Evolutionary conservation across 1,284 basidiomycete species (phyloP).

Genomic region (Papiliotrema fonsecae): DNA sequence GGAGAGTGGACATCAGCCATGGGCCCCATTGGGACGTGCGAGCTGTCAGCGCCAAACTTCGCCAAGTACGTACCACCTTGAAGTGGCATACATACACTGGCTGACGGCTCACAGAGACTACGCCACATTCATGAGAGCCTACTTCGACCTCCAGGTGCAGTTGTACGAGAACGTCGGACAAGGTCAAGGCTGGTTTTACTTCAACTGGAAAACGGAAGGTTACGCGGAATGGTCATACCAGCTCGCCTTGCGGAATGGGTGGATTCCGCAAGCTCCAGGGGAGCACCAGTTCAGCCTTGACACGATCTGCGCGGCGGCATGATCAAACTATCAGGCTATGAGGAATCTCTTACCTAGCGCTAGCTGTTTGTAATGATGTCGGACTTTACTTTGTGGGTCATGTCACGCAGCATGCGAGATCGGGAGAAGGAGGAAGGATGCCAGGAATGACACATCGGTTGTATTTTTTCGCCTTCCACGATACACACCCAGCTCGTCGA

Average conservation of each 20-base stretch:
- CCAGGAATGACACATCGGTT: too few species aligned
- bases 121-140: slow-evolving; percentile 74
- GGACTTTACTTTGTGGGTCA: too few species aligned
- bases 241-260: slow-evolving; percentile 66
- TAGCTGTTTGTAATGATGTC: too few species aligned
- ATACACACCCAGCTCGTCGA: too few species aligned
- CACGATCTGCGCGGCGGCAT: slow-evolving; percentile 49
- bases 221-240: slow-evolving; percentile 54
- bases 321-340: too few species aligned
- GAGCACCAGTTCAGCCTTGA: slow-evolving; percentile 49
- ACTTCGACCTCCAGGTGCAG: slow-evolving; percentile 72
- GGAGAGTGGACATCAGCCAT: neutral
- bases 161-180: slow-evolving; percentile 35
- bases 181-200: slow-evolving; percentile 47
- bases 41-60: too few species aligned
- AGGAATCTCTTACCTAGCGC: too few species aligned
- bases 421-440: too few species aligned
- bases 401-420: too few species aligned
- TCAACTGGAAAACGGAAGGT: slow-evolving; percentile 56
- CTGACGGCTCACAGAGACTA: slow-evolving; percentile 54
- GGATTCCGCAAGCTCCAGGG: slow-evolving; percentile 68
- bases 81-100: neutral
- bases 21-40: slow-evolving; percentile 2
- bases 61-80: neutral
- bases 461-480: too few species aligned